A percentile compares a stretch with the other conserved stretches of the same genome.
These are phyloP conservation scores for Stephania japonica DNA, from an alignment of 164 flowering plant species.

Conservation along the genomic window DNA sequence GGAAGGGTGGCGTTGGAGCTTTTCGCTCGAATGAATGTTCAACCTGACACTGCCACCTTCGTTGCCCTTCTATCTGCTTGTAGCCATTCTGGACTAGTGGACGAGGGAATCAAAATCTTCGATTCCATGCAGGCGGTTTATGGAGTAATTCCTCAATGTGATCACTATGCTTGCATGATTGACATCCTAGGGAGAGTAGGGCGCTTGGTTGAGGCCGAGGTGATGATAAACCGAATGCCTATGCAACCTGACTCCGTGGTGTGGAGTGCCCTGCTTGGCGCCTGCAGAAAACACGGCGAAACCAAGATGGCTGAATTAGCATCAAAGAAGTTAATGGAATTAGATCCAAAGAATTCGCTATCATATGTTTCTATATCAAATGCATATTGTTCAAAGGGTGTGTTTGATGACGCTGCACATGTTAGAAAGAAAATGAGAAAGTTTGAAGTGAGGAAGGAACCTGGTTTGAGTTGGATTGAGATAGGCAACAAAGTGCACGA, in stretches of 20 bases:
- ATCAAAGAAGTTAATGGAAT: slow-evolving; percentile 42
- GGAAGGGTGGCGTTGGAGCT: slow-evolving; percentile 44
- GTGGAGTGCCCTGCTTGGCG: slow-evolving; percentile 75
- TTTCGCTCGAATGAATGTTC: slow-evolving; percentile 41
- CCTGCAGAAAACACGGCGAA: slow-evolving; percentile 65
- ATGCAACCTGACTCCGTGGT: slow-evolving; percentile 63
- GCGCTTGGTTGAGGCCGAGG: slow-evolving; percentile 42
- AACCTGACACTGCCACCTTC: slow-evolving; percentile 63
- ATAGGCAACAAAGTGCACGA: slow-evolving; percentile 52
- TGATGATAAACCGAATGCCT: slow-evolving; percentile 49
- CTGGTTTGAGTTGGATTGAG: slow-evolving; percentile 85
- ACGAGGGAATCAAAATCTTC: slow-evolving; percentile 52
- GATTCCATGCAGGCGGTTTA: slow-evolving; percentile 33
- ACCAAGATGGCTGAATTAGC: slow-evolving; percentile 45
- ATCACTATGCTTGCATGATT: slow-evolving; percentile 77
- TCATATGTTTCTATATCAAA: slow-evolving; percentile 66
- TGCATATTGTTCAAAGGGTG: slow-evolving; percentile 45
- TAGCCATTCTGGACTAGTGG: slow-evolving; percentile 67
- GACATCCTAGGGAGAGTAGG: slow-evolving; percentile 76
- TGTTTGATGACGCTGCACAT: slow-evolving; percentile 39
- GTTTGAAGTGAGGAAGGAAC: slow-evolving; percentile 51
- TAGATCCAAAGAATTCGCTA: slow-evolving; percentile 55
- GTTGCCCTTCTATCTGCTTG: slow-evolving; percentile 75
- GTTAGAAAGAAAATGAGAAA: slow-evolving; percentile 55
- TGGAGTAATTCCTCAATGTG: slow-evolving; percentile 50